A percentile compares a stretch with the other conserved stretches of the same genome.
Conservation (phyloP, 2,329 filamentous ascomycete genomes). For the Lachnellula occidentalis region DNA sequence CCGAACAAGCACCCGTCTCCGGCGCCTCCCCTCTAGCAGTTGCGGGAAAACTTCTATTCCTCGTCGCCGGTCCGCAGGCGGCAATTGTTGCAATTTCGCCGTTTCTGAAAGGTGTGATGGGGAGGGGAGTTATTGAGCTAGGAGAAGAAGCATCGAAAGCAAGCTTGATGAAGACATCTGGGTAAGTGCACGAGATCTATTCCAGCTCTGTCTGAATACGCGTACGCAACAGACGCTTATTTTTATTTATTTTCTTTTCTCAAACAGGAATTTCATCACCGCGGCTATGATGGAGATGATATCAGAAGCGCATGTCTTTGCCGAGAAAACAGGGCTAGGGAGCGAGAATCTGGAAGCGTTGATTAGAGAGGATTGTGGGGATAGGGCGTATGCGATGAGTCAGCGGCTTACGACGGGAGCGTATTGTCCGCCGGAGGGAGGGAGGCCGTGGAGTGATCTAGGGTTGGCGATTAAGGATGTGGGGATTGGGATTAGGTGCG, state of each 20-base stretch:
- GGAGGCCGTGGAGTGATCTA: conserved; percentile 43
- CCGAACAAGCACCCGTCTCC: conserved; percentile 39
- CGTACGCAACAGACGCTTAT: background rate
- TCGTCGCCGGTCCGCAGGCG: conserved; percentile 35
- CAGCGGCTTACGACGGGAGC: conserved; percentile 39
- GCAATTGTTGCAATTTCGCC: conserved; percentile 34
- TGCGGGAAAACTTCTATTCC: conserved; percentile 39
- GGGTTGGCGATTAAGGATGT: conserved; percentile 49
- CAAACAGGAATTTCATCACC: conserved; percentile 31
- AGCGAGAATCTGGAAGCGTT: conserved; percentile 36
- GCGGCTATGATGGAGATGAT: conserved; percentile 41
- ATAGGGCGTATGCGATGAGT: conserved; percentile 37
- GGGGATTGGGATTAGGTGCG: conserved; percentile 41
- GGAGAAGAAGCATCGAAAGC: conserved; percentile 38
- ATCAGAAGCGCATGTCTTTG: conserved; percentile 41
- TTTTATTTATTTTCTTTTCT: background rate
- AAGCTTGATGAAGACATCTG: conserved; percentile 40
- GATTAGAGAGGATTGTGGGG: conserved; percentile 37
- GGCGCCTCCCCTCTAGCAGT: conserved; percentile 39
- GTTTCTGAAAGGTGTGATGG: conserved; percentile 40
- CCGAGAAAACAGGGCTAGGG: conserved; percentile 40
- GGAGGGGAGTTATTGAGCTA: conserved; percentile 35
- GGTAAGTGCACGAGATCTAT: background rate
- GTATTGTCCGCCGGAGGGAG: conserved; percentile 25
- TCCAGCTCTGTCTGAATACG: background rate